Evolutionary conservation across 1,139 yeast genomes (phyloP).

Genomic region (Blastobotrys aristatus): DNA sequence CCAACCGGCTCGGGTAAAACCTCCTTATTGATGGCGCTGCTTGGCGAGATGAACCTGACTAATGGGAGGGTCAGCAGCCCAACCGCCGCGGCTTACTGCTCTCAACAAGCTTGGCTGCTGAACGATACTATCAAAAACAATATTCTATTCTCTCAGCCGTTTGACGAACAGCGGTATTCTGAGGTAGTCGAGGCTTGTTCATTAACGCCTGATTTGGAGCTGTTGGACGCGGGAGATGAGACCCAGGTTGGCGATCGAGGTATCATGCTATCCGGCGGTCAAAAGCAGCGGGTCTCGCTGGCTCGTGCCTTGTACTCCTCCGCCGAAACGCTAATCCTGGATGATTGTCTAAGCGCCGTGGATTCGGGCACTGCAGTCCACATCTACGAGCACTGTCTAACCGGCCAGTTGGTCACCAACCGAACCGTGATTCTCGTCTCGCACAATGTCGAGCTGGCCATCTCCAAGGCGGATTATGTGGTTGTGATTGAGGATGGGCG

Average conservation of each 20-base stretch:
- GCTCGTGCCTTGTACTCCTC: too few relatives aligned
- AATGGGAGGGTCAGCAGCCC: slow-evolving; percentile 69
- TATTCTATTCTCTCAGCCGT: slow-evolving; percentile 71
- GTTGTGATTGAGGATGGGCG: slow-evolving; percentile 81
- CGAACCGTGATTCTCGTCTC: slow-evolving; percentile 90
- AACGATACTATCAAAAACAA: slow-evolving; percentile 79
- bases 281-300: too few relatives aligned
- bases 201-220: slow-evolving; percentile 72
- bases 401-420: slow-evolving; percentile 77
- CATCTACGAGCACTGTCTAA: slow-evolving; percentile 83
- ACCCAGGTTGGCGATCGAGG: slow-evolving; percentile 96
- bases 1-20: slow-evolving; percentile 97
- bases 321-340: slow-evolving; percentile 94
- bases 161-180: slow-evolving; percentile 67
- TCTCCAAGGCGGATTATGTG: slow-evolving; percentile 73
- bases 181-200: slow-evolving; percentile 68
- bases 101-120: slow-evolving; percentile 98
- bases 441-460: slow-evolving; percentile 86
- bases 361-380: slow-evolving; percentile 69
- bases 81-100: slow-evolving; percentile 87
- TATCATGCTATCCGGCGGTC: slow-evolving; percentile 87
- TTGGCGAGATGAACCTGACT: slow-evolving; percentile 85
- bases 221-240: slow-evolving; percentile 58
- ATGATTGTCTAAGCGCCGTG: too few relatives aligned
- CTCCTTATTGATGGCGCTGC: slow-evolving; percentile 76